These are phyloP conservation scores for Halteria grandinella DNA, from an alignment of 73 alveolate species.

Conservation along the genomic window DNA sequence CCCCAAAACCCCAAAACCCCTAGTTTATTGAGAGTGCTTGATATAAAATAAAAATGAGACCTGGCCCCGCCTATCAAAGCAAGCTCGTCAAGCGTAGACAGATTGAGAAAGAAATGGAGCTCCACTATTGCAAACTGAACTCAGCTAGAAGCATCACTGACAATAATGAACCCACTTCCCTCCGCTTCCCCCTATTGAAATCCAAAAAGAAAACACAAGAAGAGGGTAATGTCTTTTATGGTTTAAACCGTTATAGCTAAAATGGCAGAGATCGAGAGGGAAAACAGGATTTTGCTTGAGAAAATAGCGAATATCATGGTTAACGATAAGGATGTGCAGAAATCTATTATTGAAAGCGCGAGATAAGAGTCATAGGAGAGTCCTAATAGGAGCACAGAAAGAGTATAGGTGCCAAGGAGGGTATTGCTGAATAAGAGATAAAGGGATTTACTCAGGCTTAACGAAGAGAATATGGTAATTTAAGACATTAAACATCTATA, in stretches of 20 bases:
- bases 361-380: not conserved
- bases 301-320: constrained; percentile 69
- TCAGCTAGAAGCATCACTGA: not conserved
- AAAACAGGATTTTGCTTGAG: constrained; percentile 72
- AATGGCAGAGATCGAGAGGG: constrained; percentile 78
- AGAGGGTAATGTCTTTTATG: constrained; percentile 11
- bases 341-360: not conserved
- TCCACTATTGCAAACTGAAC: not conserved
- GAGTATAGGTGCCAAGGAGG: not conserved
- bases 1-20: too few relatives aligned
- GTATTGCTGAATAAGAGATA: not conserved
- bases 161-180: not conserved
- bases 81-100: constrained; percentile 1
- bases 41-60: too few relatives aligned
- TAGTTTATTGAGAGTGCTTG: too few relatives aligned
- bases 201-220: not conserved
- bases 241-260: constrained; percentile 33
- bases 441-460: not conserved
- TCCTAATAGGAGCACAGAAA: not conserved
- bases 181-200: constrained; percentile 20
- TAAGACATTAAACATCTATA: not conserved
- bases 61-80: not conserved
- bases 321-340: constrained; percentile 33
- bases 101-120: not conserved
- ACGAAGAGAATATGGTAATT: constrained; percentile 12